Evolutionary conservation across 331 rosid genomes (phyloP), one percentile per base, ranked within the genome.

Genomic region (Saraca asoca): DNA sequence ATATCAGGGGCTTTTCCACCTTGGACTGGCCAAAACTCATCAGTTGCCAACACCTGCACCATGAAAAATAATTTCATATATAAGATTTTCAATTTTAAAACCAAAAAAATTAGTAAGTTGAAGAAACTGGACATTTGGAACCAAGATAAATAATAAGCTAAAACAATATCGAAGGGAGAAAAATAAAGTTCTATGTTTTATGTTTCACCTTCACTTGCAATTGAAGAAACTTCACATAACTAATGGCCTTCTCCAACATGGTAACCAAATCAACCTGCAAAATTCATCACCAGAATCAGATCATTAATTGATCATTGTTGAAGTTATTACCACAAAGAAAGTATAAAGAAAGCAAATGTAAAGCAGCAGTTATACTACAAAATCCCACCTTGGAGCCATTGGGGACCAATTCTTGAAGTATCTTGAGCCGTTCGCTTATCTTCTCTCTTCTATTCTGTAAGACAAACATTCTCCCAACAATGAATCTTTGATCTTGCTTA

Each of bases 191-290:
- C 33, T 48, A 35, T 31, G 9, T 31, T 13, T 51, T 5, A 38
- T 68, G 41, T 70, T 77, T 50, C 67, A 91, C 96, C 98, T 91
- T 91, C 56, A 89, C 95, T 87, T 91, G 98, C 66, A 91, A 58
- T 41, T 91, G 98, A 81, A 91, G 98, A 79, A 91, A 91, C 76
- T 91, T 91, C 37, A 91, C 98, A 75, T 91, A 91, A 68, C 82
- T 81, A 65, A 87, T 85, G 16, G 98, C 95, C 75, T 91, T 91
- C 76, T 91, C 98, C 80, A 91, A 80, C 98, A 91, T 89, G 58
- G 96, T 88, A 15, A 91, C 98, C 80, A 91, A 78, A 80, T 89
- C 96, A 80, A 89, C 96, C 98, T 91, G 73, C 51, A 19, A 19
- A 62, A 12, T 10, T 31, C 31, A 51, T 29, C 12, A 52, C 41